Base-by-base conservation (phyloP, 1,139 yeast species). In the Candida anutae region DNA sequence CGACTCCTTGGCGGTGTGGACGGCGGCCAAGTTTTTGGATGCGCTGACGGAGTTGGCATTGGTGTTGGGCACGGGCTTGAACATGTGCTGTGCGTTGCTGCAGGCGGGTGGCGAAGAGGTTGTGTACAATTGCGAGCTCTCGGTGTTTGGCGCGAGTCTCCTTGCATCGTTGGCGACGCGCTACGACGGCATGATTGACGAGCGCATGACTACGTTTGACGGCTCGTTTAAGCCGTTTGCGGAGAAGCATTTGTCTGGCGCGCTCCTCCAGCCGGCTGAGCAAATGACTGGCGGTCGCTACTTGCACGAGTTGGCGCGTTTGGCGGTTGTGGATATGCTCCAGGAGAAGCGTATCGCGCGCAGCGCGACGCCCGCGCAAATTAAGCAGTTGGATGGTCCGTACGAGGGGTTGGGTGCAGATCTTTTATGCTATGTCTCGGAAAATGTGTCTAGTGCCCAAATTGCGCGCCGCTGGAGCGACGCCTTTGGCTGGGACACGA, bases 261-360 rank as follows among this genome's bases (percentile, higher is more conserved):
- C 49, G 6, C 52, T 69, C 22, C 66, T 69, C 42, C 79, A 74
- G 43, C 80, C 80, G 2, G 49, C 63, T 25, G 80, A 74, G 43
- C 51, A 68, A 33, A 53, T 71, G 57, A 62, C 74, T 21, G 58
- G 74, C 27, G 80, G 79, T 2, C 53, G 79, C 38, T 74, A 74
- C 45, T 53, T 74, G 29, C 72, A 75, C 8, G 80, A 74, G 41
- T 46, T 72, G 32, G 50, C 67, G 5, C 51, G 79, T 26, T 48
- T 67, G 30, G 59, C 59, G 3, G 30, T 70, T 23, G 42, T 55
- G 17, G 67, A 61, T 25, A 42, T 63, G 37, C 43, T 57, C 21
- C 46, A 48, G 3, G 36, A 37, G 5, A 39, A 46, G 5, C 63
- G 58, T 34, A 31, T 69, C 8, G 65, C 68, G 31, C 27, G 27